Base-by-base conservation (phyloP, 805 yeast species). In the Metschnikowia lochheadii region DNA sequence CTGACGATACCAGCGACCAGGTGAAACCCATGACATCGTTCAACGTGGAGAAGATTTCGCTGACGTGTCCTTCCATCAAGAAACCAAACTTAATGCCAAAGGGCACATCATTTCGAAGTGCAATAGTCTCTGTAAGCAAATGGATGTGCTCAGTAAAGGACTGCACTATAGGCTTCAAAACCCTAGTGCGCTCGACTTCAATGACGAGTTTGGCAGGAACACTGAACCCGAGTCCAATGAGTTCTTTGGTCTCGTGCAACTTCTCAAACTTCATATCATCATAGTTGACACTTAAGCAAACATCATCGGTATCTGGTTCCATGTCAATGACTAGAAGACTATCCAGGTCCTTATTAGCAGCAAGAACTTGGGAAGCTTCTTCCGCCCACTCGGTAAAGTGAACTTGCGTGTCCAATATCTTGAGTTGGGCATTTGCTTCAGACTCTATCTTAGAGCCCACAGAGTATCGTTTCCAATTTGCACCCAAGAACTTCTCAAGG, bases 391-490 rank as follows among this genome's bases (percentile, higher is more conserved):
- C 59, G 0, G 71, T 64, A 46, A 75, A 77, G 0, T 78, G 56
- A 0, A 49, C 52, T 26, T 73, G 65, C 0, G 81, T 61, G 44
- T 84, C 71, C 10, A 83, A 64, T 44, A 75, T 78, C 21, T 70
- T 65, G n/a, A 71, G 58, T 44, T 87, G 70, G 0, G 69, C 64
- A 2, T 63, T 56, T 21, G 80, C 73, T 52, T 81, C 87, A 1
- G 70, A 63, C 10, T 77, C 69, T 0, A 92, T 77, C 53, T 77
- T 79, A 47, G 75, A 77, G 0, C 96, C 97, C 13, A 63, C 40
- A 2, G 76, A 65, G 53, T 66, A 73, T 43, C 69, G 65, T 38
- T 58, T 57, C 78, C 78, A 73, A 36, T 63, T 64, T 2, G 47
- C 42, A 0, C 78, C 78, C 20, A 71, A 58, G 6, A 67, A 40